phyloP scores from a whole-genome alignment of 164 flowering plant species.

The Platanus orientalis region DNA sequence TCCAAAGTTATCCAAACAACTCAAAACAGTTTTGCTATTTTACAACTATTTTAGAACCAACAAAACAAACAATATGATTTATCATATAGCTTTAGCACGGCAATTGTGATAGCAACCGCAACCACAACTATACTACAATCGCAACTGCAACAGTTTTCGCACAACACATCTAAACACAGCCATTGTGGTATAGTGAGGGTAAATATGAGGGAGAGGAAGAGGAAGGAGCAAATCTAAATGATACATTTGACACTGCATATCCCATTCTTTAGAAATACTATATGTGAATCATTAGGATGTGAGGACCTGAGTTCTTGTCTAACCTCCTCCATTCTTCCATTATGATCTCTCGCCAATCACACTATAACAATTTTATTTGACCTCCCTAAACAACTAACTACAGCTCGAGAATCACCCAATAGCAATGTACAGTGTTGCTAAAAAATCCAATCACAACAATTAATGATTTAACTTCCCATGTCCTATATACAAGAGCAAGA shows the following conservation, averaged over 20 bases:
- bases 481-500: slow-evolving; percentile 46
- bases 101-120: too few species aligned
- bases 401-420: slow-evolving; percentile 83
- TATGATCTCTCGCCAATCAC: slow-evolving; percentile 69
- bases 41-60: too few species aligned
- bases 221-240: slow-evolving; percentile 51
- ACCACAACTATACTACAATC: too few species aligned
- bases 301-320: slow-evolving; percentile 55
- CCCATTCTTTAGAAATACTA: slow-evolving; percentile 57
- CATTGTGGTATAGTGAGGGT: too few species aligned
- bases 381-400: slow-evolving; percentile 47
- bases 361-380: slow-evolving; percentile 51
- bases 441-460: slow-evolving; percentile 76
- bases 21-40: too few species aligned
- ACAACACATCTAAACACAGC: too few species aligned
- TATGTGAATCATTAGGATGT: slow-evolving; percentile 71
- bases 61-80: too few species aligned
- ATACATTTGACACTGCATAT: slow-evolving; percentile 87
- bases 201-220: too few species aligned
- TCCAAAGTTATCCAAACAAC: too few species aligned
- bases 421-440: slow-evolving; percentile 55
- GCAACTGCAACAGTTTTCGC: too few species aligned
- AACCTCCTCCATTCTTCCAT: slow-evolving; percentile 64
- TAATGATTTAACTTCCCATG: slow-evolving; percentile 38
- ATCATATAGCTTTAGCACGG: too few species aligned